Evolutionary conservation across 495 filamentous ascomycete genomes (phyloP).

Genomic region (Staphylotrichum tortipilum): DNA sequence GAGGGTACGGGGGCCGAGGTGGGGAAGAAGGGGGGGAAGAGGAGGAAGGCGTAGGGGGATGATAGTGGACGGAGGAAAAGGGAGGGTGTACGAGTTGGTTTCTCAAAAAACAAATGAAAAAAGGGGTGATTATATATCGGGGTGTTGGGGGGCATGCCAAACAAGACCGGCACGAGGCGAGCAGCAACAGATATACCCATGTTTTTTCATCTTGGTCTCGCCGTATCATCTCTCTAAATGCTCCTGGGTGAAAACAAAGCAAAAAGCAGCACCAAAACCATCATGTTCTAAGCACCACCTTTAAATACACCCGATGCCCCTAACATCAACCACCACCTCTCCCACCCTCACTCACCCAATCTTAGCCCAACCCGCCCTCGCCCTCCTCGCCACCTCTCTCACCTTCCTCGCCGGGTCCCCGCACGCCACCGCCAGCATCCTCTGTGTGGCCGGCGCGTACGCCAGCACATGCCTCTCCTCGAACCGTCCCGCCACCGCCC

Average conservation of each 20-base stretch:
- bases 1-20: constrained; percentile 18
- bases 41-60: constrained; percentile 35
- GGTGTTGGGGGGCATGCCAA: too few relatives aligned
- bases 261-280: too few relatives aligned
- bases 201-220: too few relatives aligned
- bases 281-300: too few relatives aligned
- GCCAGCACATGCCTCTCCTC: constrained; percentile 32
- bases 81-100: background rate
- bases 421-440: constrained; percentile 34
- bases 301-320: too few relatives aligned
- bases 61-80: background rate
- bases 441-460: constrained; percentile 25
- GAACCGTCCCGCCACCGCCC: constrained; percentile 30
- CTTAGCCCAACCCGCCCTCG: constrained; percentile 35
- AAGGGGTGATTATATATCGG: too few relatives aligned
- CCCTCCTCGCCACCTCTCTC: constrained; percentile 30
- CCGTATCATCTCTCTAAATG: too few relatives aligned
- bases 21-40: constrained; percentile 35
- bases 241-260: too few relatives aligned
- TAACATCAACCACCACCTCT: background rate
- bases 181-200: too few relatives aligned
- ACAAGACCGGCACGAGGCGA: too few relatives aligned
- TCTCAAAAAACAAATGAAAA: too few relatives aligned
- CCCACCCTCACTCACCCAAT: constrained; percentile 4
- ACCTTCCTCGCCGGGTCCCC: constrained; percentile 38